phyloP scores from a whole-genome alignment of 768 basidiomycete genomes.

The Pholiota conissans region DNA sequence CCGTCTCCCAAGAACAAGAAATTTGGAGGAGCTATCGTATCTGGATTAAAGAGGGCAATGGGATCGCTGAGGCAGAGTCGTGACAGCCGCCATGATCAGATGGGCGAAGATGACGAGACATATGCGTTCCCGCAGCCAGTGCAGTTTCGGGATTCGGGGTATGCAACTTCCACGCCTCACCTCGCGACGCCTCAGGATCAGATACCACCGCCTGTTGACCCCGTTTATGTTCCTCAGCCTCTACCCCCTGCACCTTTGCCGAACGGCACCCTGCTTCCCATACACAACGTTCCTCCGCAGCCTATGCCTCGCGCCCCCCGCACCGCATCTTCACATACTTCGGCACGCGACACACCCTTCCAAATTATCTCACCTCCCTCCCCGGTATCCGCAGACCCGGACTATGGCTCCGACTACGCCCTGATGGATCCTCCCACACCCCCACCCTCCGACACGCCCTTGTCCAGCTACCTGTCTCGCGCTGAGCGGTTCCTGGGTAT shows the following conservation, averaged over 20 bases:
- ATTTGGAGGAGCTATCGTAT: conserved; percentile 30
- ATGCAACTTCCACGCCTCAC: conserved; percentile 7
- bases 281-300: background rate
- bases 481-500: conserved; percentile 32
- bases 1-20: conserved; percentile 8
- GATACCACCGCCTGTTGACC: background rate
- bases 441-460: conserved; percentile 32
- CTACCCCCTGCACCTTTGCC: conserved; percentile 7
- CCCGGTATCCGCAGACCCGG: conserved; percentile 41
- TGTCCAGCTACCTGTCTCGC: conserved; percentile 33
- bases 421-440: conserved; percentile 48
- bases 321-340: background rate
- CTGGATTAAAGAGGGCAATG: conserved; percentile 30
- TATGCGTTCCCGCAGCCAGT: background rate
- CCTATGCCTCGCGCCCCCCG: background rate
- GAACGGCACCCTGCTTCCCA: background rate
- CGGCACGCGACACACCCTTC: background rate
- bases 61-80: conserved; percentile 15
- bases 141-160: conserved; percentile 20
- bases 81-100: background rate
- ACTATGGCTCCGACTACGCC: conserved; percentile 45
- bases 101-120: background rate
- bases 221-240: background rate
- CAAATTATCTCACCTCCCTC: conserved; percentile 15
- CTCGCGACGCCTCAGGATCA: conserved; percentile 8